Evolutionary conservation across 2,329 filamentous ascomycete species (phyloP).

Genomic region (Aspergillus sp.): DNA sequence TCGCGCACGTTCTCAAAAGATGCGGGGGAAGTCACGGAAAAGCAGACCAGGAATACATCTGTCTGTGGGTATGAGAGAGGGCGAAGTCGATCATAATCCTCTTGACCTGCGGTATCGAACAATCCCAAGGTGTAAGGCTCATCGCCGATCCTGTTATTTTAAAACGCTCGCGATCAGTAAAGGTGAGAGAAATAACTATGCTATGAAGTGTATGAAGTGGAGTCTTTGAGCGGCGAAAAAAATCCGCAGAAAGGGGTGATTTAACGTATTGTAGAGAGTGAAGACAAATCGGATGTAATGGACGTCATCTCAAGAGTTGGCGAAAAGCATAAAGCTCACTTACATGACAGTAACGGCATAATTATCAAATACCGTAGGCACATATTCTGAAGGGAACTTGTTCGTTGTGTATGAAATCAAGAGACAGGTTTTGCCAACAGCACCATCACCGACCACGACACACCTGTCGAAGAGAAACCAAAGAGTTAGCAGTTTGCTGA

Average conservation of each 20-base stretch:
- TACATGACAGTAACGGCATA: constrained; percentile 99
- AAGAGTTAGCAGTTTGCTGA: constrained; percentile 20
- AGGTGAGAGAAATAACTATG: not conserved
- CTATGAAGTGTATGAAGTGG: not conserved
- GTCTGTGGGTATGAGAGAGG: constrained; percentile 97
- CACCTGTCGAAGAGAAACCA: constrained; percentile 60
- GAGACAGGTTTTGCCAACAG: constrained; percentile 97
- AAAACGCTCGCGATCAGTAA: constrained; percentile 9
- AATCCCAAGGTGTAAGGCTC: constrained; percentile 96
- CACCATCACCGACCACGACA: constrained; percentile 98
- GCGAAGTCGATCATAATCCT: constrained; percentile 97
- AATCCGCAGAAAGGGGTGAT: not conserved
- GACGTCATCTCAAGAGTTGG: not conserved
- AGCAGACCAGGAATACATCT: constrained; percentile 98
- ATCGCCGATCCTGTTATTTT: constrained; percentile 79
- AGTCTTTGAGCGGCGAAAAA: not conserved
- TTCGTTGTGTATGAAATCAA: constrained; percentile 99
- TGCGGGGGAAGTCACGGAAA: constrained; percentile 94
- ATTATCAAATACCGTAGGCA: constrained; percentile 98
- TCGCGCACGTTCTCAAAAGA: constrained; percentile 99
- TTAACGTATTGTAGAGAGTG: not conserved
- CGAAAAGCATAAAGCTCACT: constrained; percentile 46
- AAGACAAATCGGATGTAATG: not conserved
- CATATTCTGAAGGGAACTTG: constrained; percentile 99
- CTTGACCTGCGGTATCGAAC: constrained; percentile 98